Evolutionary conservation across 1,284 basidiomycete species (phyloP).

Genomic region (Ceraceosorus guamensis): DNA sequence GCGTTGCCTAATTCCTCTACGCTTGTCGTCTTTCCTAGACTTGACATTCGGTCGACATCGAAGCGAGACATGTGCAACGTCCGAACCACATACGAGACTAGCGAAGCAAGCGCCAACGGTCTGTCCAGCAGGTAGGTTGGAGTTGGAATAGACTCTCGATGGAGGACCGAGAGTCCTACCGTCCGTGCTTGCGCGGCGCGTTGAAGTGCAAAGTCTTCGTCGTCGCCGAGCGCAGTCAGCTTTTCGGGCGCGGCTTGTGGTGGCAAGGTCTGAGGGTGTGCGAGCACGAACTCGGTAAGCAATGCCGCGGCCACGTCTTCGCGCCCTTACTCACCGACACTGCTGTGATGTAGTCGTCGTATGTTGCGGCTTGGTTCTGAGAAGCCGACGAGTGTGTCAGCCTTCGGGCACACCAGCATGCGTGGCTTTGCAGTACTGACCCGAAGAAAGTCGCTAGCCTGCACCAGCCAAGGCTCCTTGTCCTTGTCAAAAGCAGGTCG

Average conservation of each 20-base stretch:
- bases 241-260: slow-evolving; percentile 13
- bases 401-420: no score
- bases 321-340: slow-evolving; percentile 21
- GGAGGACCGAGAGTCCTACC: slow-evolving; percentile 15
- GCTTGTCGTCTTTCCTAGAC: background rate
- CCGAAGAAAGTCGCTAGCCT: slow-evolving; percentile 23
- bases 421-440: no score
- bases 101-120: slow-evolving; percentile 24
- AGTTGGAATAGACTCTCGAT: slow-evolving; percentile 29
- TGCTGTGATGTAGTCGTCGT: slow-evolving; percentile 37
- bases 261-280: slow-evolving; percentile 3
- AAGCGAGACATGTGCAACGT: slow-evolving; percentile 14
- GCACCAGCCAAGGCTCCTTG: slow-evolving; percentile 31
- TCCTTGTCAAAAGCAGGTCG: slow-evolving; percentile 29
- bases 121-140: slow-evolving; percentile 30
- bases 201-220: slow-evolving; percentile 24
- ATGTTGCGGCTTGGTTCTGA: slow-evolving; percentile 22
- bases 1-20: background rate
- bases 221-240: slow-evolving; percentile 17
- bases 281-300: background rate
- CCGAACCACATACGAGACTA: slow-evolving; percentile 26
- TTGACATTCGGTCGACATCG: background rate
- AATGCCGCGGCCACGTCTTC: background rate
- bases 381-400: no score
- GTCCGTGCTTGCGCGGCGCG: slow-evolving; percentile 13